A percentile compares a stretch with the other conserved stretches of the same genome.
Evolutionary conservation across 2,329 filamentous ascomycete genomes (phyloP).

Genomic region (Aspergillus fischeri): DNA sequence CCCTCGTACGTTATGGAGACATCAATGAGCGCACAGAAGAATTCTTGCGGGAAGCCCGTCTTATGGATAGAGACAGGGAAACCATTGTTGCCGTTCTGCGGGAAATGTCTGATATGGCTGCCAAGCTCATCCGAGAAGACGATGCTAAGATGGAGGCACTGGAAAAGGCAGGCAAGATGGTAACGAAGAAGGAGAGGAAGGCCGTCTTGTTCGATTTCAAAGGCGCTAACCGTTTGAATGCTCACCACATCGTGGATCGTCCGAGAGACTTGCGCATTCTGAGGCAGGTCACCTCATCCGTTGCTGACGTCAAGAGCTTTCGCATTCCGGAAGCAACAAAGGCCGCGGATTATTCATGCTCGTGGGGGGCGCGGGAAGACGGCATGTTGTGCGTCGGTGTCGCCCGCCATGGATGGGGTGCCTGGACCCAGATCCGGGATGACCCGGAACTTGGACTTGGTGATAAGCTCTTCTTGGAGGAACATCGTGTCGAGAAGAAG

Average conservation of each 20-base stretch:
- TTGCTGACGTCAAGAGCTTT: conserved; percentile 71
- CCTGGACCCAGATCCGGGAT: conserved; percentile 91
- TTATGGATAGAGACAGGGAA: conserved; percentile 76
- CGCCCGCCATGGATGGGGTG: conserved; percentile 87
- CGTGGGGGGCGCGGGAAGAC: conserved; percentile 91
- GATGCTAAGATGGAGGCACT: conserved; percentile 56
- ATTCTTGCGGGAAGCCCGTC: conserved; percentile 78
- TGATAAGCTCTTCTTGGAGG: conserved; percentile 94
- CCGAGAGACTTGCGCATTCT: conserved; percentile 84
- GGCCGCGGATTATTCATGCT: conserved; percentile 81
- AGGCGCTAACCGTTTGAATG: conserved; percentile 91
- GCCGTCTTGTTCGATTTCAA: conserved; percentile 93
- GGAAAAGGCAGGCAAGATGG: conserved; percentile 70
- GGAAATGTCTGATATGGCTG: conserved; percentile 71
- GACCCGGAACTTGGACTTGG: conserved; percentile 78
- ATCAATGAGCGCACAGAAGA: conserved; percentile 86
- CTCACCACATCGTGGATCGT: conserved; percentile 88
- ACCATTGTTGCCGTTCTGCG: conserved; percentile 71
- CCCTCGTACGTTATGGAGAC: conserved; percentile 85
- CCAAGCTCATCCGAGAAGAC: conserved; percentile 70
- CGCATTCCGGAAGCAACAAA: conserved; percentile 89
- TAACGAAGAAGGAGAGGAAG: conserved; percentile 97
- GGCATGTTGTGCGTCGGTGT: conserved; percentile 97
- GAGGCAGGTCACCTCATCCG: conserved; percentile 63
- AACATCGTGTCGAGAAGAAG: conserved; percentile 97